Percentiles rank a stretch among this genome's conserved stretches.
Conservation (phyloP, 495 filamentous ascomycete genomes). For the Chlorociboria aeruginascens region DNA sequence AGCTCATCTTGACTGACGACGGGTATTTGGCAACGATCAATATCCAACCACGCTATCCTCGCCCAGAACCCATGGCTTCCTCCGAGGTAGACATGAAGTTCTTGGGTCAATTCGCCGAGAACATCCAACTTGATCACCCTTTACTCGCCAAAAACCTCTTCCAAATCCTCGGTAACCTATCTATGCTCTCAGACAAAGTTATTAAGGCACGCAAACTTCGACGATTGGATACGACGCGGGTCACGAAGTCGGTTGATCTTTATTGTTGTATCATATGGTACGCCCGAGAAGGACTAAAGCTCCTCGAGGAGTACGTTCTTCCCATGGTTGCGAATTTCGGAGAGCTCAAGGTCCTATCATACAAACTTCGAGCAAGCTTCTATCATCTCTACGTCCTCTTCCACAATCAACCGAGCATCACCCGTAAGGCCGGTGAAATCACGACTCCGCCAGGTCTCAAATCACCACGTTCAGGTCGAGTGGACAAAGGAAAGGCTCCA, state of each 20-base stretch:
- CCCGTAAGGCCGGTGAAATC: slow-evolving; percentile 10
- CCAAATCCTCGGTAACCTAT: slow-evolving; percentile 81
- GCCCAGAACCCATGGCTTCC: slow-evolving; percentile 57
- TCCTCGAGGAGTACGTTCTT: slow-evolving; percentile 77
- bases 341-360: slow-evolving; percentile 75
- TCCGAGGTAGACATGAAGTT: slow-evolving; percentile 96
- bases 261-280: slow-evolving; percentile 96
- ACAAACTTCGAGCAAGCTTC: slow-evolving; percentile 86
- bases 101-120: slow-evolving; percentile 72
- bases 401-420: slow-evolving; percentile 54
- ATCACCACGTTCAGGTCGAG: slow-evolving; percentile 16
- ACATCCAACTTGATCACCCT: slow-evolving; percentile 57
- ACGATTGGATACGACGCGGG: slow-evolving; percentile 64
- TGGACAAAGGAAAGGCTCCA: slow-evolving; percentile 19
- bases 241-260: slow-evolving; percentile 69
- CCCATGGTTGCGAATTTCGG: slow-evolving; percentile 59
- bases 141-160: slow-evolving; percentile 72
- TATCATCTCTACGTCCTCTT: slow-evolving; percentile 96
- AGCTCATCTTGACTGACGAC: too few relatives aligned
- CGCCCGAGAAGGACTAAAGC: slow-evolving; percentile 76
- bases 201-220: slow-evolving; percentile 72
- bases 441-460: slow-evolving; percentile 18
- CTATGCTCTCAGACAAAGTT: slow-evolving; percentile 76
- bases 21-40: too few relatives aligned
- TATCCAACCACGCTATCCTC: too few relatives aligned